Evolutionary conservation across 257 asterid genomes (phyloP), one percentile per base, ranked within the genome.

Genomic region (Nicotiana benthamiana): DNA sequence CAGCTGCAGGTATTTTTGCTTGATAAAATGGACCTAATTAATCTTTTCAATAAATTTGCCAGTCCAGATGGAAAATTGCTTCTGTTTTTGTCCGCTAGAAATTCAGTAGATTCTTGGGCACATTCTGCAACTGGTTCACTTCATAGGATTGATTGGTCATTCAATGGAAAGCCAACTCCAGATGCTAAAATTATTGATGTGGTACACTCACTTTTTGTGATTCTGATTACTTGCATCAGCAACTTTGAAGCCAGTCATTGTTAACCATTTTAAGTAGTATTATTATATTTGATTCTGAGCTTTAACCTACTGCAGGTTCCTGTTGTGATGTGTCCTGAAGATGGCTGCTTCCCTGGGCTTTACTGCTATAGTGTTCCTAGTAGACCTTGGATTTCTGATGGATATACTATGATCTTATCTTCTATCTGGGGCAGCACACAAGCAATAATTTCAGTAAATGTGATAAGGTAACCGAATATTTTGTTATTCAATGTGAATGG

Each of bases 381-480:
- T 46, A 82, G 88, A 30, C 98, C 99, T 32, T 96, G 98, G 98
- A 97, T 96, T 83, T 94, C 99, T 12, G 97, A 96, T 87, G 98
- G 97, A 76, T 82, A 62, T 67, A 91, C 98, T 20, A 64, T 96
- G 83, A 86, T 94, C 82, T 82, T 94, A 82, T 89, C 98, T 34
- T 91, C 98, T 61, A 30, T 83, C 22, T 96, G 99, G 99, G 92
- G 97, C 59, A 92, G 97, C 87, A 66, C 89, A 75, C 89, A 86
- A 87, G 81, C 89, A 57, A 87, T 96, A 77, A 84, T 96, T 83
- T 86, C 95, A 28, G 90, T 96, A 76, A 82, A 94, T 80, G 81
- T 89, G 80, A 79, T 87, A 83, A 96, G 98, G 99, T 96, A 86
- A 83, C 72, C 64, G 52, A 22, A 74, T 24, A 48, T 74, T 74